Conservation (phyloP, 2,329 filamentous ascomycete genomes). For the Cryphonectria japonica region DNA sequence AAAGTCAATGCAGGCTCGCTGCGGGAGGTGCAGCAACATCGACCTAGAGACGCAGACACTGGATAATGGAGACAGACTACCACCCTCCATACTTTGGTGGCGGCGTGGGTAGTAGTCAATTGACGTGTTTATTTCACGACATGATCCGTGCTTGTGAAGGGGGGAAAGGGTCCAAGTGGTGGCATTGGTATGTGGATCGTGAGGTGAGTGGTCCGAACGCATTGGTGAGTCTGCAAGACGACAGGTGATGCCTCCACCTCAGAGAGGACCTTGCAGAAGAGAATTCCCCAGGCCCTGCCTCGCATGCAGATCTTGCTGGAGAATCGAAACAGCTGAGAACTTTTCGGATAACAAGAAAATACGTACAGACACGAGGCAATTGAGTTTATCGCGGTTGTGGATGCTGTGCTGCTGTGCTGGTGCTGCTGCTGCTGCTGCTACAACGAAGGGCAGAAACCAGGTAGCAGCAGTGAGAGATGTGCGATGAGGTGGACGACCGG, state of each 20-base stretch:
- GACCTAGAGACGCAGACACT: slow-evolving; percentile 21
- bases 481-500: slow-evolving; percentile 13
- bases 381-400: not conserved
- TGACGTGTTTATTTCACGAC: slow-evolving; percentile 25
- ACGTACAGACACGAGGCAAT: slow-evolving; percentile 13
- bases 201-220: slow-evolving; percentile 20
- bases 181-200: slow-evolving; percentile 15
- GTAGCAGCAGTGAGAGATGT: slow-evolving; percentile 15
- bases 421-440: slow-evolving; percentile 2
- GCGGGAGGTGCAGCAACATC: slow-evolving; percentile 28
- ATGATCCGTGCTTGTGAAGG: slow-evolving; percentile 22
- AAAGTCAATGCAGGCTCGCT: slow-evolving; percentile 28
- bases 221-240: slow-evolving; percentile 10
- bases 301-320: slow-evolving; percentile 7
- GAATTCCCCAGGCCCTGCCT: not conserved
- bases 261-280: slow-evolving; percentile 6
- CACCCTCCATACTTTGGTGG: slow-evolving; percentile 25
- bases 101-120: slow-evolving; percentile 23
- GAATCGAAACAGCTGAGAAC: not conserved
- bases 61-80: slow-evolving; percentile 24
- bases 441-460: not conserved
- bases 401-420: not conserved
- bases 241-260: slow-evolving; percentile 16
- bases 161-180: slow-evolving; percentile 17
- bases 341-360: not conserved